These are phyloP conservation scores for Liquidambar formosana DNA, from an alignment of 164 flowering plant genomes.

Conservation along the genomic window DNA sequence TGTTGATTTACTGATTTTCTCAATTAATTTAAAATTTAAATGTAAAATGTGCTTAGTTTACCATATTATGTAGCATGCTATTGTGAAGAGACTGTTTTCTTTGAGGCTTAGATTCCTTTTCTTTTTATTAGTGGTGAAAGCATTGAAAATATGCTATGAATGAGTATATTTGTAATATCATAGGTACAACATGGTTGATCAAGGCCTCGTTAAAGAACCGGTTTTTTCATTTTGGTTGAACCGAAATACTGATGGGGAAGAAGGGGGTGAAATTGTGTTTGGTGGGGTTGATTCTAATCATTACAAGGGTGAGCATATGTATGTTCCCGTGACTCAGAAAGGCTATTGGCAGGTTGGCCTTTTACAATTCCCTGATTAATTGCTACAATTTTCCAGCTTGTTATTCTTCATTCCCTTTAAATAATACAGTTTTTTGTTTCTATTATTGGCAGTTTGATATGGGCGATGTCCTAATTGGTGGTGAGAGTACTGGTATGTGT, in stretches of 20 bases:
- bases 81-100: background rate
- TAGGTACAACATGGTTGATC: constrained; percentile 46
- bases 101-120: too few relatives aligned
- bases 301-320: constrained; percentile 43
- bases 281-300: constrained; percentile 44
- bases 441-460: constrained; percentile 59
- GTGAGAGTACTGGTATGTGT: constrained; percentile 56
- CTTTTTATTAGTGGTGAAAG: too few relatives aligned
- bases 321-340: constrained; percentile 56
- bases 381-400: background rate
- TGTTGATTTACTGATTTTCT: background rate
- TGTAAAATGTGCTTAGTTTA: too few relatives aligned
- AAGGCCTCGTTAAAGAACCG: constrained; percentile 42
- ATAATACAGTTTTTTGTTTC: background rate
- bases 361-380: background rate
- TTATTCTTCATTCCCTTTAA: background rate
- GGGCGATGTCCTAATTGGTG: constrained; percentile 79
- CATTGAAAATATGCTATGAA: too few relatives aligned
- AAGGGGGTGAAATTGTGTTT: constrained; percentile 50
- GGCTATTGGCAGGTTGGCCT: constrained; percentile 87
- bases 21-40: too few relatives aligned
- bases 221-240: constrained; percentile 50
- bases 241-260: constrained; percentile 32
- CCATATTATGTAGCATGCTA: background rate
- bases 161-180: background rate